Conservation (phyloP, 2,329 filamentous ascomycete species). For the Diaporthe citri region DNA sequence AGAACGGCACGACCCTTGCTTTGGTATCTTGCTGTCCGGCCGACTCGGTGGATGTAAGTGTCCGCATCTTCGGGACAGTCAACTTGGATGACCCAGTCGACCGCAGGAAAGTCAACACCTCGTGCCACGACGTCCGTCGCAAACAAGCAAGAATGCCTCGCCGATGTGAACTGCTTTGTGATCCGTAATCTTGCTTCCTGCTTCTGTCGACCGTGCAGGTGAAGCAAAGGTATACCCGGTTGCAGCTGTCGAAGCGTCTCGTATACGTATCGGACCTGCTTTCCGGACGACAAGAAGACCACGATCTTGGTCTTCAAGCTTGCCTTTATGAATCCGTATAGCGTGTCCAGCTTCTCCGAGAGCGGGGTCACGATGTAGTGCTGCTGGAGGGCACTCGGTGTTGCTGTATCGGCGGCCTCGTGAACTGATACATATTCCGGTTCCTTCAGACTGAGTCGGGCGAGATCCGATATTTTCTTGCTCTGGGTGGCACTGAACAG, state of each 20-base stretch:
- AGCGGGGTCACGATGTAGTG: conserved; percentile 91
- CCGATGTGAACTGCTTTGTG: conserved; percentile 82
- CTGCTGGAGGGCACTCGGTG: conserved; percentile 86
- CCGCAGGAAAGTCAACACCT: conserved; percentile 94
- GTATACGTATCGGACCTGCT: conserved; percentile 96
- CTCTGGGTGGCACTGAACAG: conserved; percentile 98
- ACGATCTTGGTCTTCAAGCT: conserved; percentile 96
- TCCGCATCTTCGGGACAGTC: conserved; percentile 97
- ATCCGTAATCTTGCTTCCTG: conserved; percentile 90
- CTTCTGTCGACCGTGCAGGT: conserved; percentile 94
- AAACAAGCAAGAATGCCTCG: conserved; percentile 89
- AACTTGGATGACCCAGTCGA: conserved; percentile 99
- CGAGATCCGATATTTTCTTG: conserved; percentile 91
- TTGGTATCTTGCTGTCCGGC: conserved; percentile 93
- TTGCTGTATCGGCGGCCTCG: conserved; percentile 82
- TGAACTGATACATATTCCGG: conserved; percentile 97
- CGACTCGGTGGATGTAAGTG: conserved; percentile 97
- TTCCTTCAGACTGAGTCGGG: conserved; percentile 86
- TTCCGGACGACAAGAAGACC: conserved; percentile 94
- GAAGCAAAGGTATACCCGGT: conserved; percentile 91
- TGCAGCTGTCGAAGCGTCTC: conserved; percentile 94
- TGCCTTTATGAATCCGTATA: conserved; percentile 92
- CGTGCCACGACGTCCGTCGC: conserved; percentile 95
- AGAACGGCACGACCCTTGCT: conserved; percentile 88
- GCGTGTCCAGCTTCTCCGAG: conserved; percentile 88